Evolutionary conservation across 2,329 filamentous ascomycete species (phyloP).

Genomic region (Alternaria ventricosa): DNA sequence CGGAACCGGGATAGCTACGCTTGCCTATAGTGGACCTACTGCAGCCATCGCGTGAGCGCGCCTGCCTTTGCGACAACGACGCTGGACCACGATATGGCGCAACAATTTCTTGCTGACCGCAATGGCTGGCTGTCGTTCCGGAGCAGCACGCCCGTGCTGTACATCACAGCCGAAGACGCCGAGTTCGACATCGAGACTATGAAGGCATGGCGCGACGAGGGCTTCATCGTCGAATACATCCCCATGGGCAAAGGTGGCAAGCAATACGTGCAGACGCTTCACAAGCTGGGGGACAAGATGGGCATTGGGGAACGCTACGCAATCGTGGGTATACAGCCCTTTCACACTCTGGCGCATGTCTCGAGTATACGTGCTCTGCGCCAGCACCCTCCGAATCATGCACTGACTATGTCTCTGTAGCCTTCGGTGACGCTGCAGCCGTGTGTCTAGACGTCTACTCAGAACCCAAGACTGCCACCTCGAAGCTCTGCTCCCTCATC

Average conservation of each 20-base stretch:
- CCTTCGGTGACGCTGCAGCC: conserved; percentile 68
- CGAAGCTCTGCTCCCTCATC: conserved; percentile 63
- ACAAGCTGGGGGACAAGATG: conserved; percentile 60
- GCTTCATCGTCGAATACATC: conserved; percentile 65
- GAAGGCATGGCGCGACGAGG: conserved; percentile 65
- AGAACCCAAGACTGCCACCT: conserved; percentile 58
- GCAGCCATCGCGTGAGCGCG: conserved; percentile 4
- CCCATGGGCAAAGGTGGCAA: conserved; percentile 59
- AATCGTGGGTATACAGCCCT: conserved; percentile 61
- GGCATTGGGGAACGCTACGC: conserved; percentile 67
- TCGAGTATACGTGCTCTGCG: background rate
- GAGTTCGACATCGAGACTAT: conserved; percentile 63
- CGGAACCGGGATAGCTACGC: conserved; percentile 6
- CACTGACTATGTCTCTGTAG: conserved; percentile 45
- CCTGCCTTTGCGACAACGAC: conserved; percentile 3
- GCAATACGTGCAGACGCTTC: conserved; percentile 56
- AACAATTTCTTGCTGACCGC: conserved; percentile 45
- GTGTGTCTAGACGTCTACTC: conserved; percentile 64
- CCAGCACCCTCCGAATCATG: background rate
- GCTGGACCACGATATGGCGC: conserved; percentile 33
- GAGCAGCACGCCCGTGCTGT: conserved; percentile 53
- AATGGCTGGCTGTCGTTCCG: conserved; percentile 51
- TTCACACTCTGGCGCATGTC: conserved; percentile 8
- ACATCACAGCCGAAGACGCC: conserved; percentile 59
- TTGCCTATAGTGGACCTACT: conserved; percentile 12